Conservation (phyloP, 106 monocot genomes). For the Dactylorhiza incarnata region DNA sequence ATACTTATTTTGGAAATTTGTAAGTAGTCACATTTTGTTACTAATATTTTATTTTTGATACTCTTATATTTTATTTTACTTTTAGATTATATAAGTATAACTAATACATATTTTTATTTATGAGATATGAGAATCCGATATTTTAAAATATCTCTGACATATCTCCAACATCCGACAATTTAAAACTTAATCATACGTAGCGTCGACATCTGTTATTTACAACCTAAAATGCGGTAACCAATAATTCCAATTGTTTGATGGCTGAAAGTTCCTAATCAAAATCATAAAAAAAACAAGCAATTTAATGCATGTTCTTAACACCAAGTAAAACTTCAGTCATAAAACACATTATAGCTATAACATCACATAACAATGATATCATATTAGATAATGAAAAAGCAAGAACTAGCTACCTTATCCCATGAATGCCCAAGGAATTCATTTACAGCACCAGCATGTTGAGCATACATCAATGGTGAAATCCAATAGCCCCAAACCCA, state of each 20-base stretch:
- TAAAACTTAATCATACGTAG: too few species aligned
- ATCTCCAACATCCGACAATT: too few species aligned
- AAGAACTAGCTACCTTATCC: constrained; percentile 56
- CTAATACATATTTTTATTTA: too few species aligned
- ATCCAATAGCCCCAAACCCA: constrained; percentile 99
- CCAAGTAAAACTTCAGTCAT: not conserved
- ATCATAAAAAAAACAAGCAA: not conserved
- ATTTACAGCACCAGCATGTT: constrained; percentile 92
- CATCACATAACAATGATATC: not conserved
- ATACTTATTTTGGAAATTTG: too few species aligned
- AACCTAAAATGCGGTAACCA: too few species aligned
- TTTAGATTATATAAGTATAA: too few species aligned
- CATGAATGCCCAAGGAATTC: constrained; percentile 98
- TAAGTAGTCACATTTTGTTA: too few species aligned
- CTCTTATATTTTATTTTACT: too few species aligned
- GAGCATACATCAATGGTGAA: constrained; percentile 99
- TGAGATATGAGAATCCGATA: too few species aligned
- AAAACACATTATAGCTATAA: not conserved
- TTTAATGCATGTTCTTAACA: not conserved
- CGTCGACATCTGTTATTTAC: too few species aligned
- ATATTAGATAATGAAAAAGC: not conserved
- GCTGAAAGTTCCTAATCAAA: not conserved
- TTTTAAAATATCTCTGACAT: too few species aligned
- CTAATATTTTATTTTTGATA: too few species aligned
- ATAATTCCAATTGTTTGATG: not conserved